Base-by-base conservation (phyloP, 2,329 filamentous ascomycete species). In the Aspergillus intermedius region DNA sequence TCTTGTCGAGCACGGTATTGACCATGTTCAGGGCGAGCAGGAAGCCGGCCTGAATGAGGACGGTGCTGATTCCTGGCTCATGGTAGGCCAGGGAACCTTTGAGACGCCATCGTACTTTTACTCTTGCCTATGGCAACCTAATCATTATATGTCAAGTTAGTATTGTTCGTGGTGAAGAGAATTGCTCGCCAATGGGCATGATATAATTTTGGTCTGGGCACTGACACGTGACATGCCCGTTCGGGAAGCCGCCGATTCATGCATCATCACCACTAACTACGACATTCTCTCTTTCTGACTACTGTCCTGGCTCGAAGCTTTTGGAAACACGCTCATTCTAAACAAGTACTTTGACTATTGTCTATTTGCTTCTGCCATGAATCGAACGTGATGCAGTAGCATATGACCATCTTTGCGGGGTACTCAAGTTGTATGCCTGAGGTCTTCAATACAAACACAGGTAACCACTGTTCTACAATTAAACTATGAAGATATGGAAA, bases 11-110 rank as follows among this genome's bases (percentile, higher is more conserved):
- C 0, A 75, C 59, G 48, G 72, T 71, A 53, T 83, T 82, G 51
- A 79, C 56, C 5, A 77, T 41, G 54, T 87, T 87, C 41, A 87
- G 74, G 0, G 80, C 61, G 0, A 88, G 60, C 0, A 88, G 63
- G 54, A 90, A 83, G 0, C 80, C 81, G 0, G 82, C 70, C 4
- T 79, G 74, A 40, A 78, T 74, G 2, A 88, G 73, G 42, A 89
- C 77, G 0, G 74, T 77, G 7, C 69, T 54, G 15, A 88, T 82
- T 0, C 65, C 65, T 0, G 84, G 83, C 56, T 87, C 83, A 48
- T 84, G 75, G 60, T 87, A 88, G 0, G 80, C 70, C 22, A 79
- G 41, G 13, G 22, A 25, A 17, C 30, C n/a, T 30, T 30, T 43
- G 41, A 9, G 41, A 25, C 6, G n/a, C 12, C 13, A 19, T 22